These are phyloP conservation scores for Paulownia fortunei DNA, from an alignment of 257 asterid genomes.

Conservation along the genomic window DNA sequence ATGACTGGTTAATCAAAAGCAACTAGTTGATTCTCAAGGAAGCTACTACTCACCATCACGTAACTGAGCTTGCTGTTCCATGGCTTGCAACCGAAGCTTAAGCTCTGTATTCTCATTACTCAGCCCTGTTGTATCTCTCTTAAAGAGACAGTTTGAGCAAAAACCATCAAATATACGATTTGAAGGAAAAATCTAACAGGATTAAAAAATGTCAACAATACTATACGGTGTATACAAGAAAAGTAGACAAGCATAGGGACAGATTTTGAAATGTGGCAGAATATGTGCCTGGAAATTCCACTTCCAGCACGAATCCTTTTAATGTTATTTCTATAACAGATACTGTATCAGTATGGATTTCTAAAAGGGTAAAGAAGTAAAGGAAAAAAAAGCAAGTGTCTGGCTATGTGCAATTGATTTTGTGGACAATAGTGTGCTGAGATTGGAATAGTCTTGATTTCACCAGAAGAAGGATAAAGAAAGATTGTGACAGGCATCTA, in stretches of 20 bases:
- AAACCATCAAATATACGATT: background rate
- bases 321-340: background rate
- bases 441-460: no score
- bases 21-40: background rate
- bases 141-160: conserved; percentile 33
- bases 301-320: background rate
- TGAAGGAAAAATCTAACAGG: background rate
- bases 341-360: no score
- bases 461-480: no score
- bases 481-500: no score
- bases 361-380: no score
- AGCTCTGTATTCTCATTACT: conserved; percentile 90
- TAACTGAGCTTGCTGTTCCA: conserved; percentile 97
- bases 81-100: conserved; percentile 89
- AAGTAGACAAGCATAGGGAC: background rate
- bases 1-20: background rate
- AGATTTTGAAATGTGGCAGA: background rate
- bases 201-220: background rate
- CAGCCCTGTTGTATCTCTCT: conserved; percentile 92
- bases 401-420: no score
- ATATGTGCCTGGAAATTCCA: background rate
- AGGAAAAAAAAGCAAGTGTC: no score
- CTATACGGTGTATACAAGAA: background rate
- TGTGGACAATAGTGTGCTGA: no score
- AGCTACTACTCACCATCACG: conserved; percentile 70